phyloP scores from a whole-genome alignment of 1,284 basidiomycete species.

The Mycena sp. region DNA sequence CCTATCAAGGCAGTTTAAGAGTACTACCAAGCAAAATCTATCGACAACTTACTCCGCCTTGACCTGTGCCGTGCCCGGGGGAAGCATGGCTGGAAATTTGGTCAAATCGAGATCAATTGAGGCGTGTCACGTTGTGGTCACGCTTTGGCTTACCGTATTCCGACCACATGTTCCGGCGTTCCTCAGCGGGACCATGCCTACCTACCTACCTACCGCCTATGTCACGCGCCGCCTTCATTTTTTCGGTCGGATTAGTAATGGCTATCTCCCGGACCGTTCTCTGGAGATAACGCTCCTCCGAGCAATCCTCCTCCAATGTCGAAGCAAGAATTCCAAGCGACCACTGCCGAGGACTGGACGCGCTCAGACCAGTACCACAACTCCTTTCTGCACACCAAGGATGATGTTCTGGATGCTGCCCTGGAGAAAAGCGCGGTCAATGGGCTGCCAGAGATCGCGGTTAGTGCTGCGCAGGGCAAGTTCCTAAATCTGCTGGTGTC shows the following conservation, averaged over 20 bases:
- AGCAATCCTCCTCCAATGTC: slow-evolving; percentile 3
- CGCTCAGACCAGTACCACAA: slow-evolving; percentile 67
- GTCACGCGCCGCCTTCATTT: too few species aligned
- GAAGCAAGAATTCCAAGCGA: slow-evolving; percentile 5
- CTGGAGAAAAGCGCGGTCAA: slow-evolving; percentile 52
- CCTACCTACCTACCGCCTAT: too few species aligned
- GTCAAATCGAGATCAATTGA: neutral
- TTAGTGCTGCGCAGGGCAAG: slow-evolving; percentile 66
- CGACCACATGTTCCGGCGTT: too few species aligned
- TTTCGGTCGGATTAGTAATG: too few species aligned
- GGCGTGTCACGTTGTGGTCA: too few species aligned
- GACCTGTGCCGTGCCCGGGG: slow-evolving; percentile 74
- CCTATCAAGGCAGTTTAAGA: neutral
- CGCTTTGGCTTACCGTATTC: too few species aligned
- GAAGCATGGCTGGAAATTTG: slow-evolving; percentile 18
- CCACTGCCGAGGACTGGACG: slow-evolving; percentile 46
- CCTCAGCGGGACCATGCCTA: too few species aligned
- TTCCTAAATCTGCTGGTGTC: slow-evolving; percentile 59
- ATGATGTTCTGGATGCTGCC: slow-evolving; percentile 55
- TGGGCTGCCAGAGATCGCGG: slow-evolving; percentile 59
- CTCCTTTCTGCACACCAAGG: slow-evolving; percentile 57
- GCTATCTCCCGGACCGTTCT: too few species aligned
- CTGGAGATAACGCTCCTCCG: too few species aligned
- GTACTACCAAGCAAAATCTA: neutral
- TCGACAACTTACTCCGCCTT: slow-evolving; percentile 72